Conservation (phyloP, 2,329 filamentous ascomycete species). For the Alternaria sp. region DNA sequence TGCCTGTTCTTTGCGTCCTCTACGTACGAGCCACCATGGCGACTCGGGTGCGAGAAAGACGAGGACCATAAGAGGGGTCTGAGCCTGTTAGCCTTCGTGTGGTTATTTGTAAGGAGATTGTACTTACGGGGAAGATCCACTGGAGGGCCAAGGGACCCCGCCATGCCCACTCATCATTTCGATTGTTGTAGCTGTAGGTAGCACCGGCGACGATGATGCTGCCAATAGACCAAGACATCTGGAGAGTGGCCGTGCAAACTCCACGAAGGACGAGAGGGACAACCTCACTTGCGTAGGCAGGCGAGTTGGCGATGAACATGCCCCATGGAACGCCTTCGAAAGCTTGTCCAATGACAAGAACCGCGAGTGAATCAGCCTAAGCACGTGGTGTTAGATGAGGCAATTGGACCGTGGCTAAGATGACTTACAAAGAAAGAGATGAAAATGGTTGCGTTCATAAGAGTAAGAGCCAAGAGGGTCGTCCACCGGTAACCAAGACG, state of each 20-base stretch:
- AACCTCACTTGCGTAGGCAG: constrained; percentile 68
- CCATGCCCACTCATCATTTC: constrained; percentile 36
- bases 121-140: constrained; percentile 53
- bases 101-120: constrained; percentile 42
- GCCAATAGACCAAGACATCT: constrained; percentile 71
- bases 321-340: constrained; percentile 70
- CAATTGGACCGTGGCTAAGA: not conserved
- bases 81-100: constrained; percentile 69
- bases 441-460: constrained; percentile 67
- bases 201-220: constrained; percentile 66
- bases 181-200: constrained; percentile 61
- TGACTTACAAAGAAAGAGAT: constrained; percentile 62
- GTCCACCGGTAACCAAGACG: constrained; percentile 66
- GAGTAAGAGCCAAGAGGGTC: constrained; percentile 61
- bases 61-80: constrained; percentile 53
- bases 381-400: not conserved
- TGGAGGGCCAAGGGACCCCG: constrained; percentile 45
- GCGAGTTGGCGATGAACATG: constrained; percentile 69
- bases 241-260: constrained; percentile 66
- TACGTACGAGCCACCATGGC: constrained; percentile 54
- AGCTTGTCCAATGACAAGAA: constrained; percentile 63
- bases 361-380: constrained; percentile 53
- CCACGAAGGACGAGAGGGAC: constrained; percentile 66
- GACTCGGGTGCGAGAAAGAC: constrained; percentile 56
- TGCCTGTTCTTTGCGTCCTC: constrained; percentile 52